These are phyloP conservation scores for Debaryomyces hansenii DNA, from an alignment of 805 yeast species.

Conservation along the genomic window DNA sequence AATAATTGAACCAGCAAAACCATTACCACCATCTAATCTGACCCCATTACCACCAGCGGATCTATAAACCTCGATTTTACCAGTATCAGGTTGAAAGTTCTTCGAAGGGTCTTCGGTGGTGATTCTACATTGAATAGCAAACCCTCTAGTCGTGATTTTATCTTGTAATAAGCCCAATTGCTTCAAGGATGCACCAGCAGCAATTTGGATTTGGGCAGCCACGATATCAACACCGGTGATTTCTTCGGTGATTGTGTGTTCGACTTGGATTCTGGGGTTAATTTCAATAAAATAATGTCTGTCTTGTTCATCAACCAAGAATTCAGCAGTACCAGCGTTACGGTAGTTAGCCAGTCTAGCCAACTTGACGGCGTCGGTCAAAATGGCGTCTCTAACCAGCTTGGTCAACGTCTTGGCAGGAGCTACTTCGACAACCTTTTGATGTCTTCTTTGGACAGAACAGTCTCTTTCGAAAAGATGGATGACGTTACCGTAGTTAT, in stretches of 20 bases:
- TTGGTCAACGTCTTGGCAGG: constrained; percentile 90
- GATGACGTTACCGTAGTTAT: constrained; percentile 88
- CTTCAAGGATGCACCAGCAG: constrained; percentile 93
- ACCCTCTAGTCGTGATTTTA: constrained; percentile 92
- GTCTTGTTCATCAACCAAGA: constrained; percentile 87
- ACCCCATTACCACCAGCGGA: constrained; percentile 99
- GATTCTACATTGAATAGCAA: constrained; percentile 98
- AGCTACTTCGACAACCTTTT: constrained; percentile 97
- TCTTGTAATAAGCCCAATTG: constrained; percentile 94
- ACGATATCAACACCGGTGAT: constrained; percentile 97
- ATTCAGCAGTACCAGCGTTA: constrained; percentile 99
- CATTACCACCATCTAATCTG: constrained; percentile 97
- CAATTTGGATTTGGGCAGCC: constrained; percentile 98
- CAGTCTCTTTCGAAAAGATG: constrained; percentile 98
- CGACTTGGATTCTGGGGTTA: constrained; percentile 97
- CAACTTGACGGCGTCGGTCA: constrained; percentile 90
- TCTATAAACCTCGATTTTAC: constrained; percentile 95
- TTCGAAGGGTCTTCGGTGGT: constrained; percentile 97
- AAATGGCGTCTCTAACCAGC: constrained; percentile 84
- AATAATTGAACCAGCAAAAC: constrained; percentile 94
- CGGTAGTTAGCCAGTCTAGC: constrained; percentile 87
- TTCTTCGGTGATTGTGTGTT: constrained; percentile 98
- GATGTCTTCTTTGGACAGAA: constrained; percentile 99
- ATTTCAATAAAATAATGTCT: constrained; percentile 97
- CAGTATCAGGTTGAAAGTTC: constrained; percentile 98